These are phyloP conservation scores for Chernovozyma sophiae-reginae DNA, from an alignment of 1,139 yeast species.

Conservation along the genomic window DNA sequence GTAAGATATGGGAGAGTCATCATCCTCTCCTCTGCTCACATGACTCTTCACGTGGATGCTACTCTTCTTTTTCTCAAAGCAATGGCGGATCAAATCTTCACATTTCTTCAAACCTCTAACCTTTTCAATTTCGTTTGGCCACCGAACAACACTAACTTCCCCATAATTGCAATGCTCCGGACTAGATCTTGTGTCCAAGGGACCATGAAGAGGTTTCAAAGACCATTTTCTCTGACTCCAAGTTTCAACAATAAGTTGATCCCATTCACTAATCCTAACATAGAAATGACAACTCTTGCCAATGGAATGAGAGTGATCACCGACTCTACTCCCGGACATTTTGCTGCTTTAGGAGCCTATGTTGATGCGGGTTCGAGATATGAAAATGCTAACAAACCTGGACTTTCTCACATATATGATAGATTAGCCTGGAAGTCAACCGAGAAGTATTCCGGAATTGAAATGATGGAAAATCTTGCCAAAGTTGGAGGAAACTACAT, in stretches of 20 bases:
- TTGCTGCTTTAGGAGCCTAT: conserved; percentile 85
- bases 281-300: conserved; percentile 49
- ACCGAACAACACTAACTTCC: no score
- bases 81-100: no score
- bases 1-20: no score
- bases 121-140: no score
- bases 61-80: no score
- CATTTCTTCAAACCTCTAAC: no score
- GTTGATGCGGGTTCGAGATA: conserved; percentile 88
- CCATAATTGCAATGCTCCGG: conserved; percentile 3
- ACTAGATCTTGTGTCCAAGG: not conserved
- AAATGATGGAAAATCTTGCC: conserved; percentile 75
- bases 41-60: no score
- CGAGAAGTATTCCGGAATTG: conserved; percentile 51
- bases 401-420: conserved; percentile 81
- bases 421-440: conserved; percentile 87
- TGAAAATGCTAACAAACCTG: conserved; percentile 55
- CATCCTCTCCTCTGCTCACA: no score
- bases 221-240: not conserved
- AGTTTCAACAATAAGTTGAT: not conserved
- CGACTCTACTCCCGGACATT: conserved; percentile 85
- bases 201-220: not conserved
- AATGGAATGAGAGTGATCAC: conserved; percentile 86
- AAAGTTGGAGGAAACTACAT: conserved; percentile 90
- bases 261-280: conserved; percentile 19